Conservation (phyloP, 768 basidiomycete genomes). For the Clitopilus hobsonii region DNA sequence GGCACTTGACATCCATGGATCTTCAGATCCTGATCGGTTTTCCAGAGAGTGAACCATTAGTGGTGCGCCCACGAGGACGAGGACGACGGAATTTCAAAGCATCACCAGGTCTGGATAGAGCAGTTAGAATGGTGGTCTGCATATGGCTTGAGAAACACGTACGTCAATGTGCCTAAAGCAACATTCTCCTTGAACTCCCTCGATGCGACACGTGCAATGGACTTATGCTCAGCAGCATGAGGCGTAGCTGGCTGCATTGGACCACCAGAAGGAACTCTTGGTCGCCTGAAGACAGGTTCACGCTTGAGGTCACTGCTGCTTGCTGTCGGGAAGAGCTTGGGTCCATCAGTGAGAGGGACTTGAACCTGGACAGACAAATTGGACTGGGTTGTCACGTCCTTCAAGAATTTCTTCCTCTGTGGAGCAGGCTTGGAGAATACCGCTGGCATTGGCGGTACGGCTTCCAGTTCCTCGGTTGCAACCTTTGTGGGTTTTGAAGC, state of each 20-base stretch:
- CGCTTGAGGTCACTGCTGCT: conserved; percentile 34
- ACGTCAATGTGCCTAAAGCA: conserved; percentile 47
- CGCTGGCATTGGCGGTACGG: conserved; percentile 16
- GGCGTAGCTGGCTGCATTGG: conserved; percentile 45
- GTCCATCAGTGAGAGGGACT: conserved; percentile 31
- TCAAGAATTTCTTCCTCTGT: conserved; percentile 25
- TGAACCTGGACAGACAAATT: conserved; percentile 29
- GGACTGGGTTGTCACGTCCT: conserved; percentile 36
- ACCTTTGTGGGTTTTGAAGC: conserved; percentile 41
- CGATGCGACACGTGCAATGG: conserved; percentile 42
- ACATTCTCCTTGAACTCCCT: conserved; percentile 50
- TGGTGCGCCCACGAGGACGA: conserved; percentile 43
- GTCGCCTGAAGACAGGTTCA: conserved; percentile 27
- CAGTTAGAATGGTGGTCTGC: conserved; percentile 1
- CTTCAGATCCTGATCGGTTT: conserved; percentile 31
- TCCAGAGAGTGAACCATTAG: conserved; percentile 34
- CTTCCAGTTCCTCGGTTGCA: conserved; percentile 29
- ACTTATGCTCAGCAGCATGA: conserved; percentile 65
- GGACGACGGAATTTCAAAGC: conserved; percentile 45
- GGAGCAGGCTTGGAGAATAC: conserved; percentile 15
- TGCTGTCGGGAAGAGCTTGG: conserved; percentile 39
- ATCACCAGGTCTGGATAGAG: conserved; percentile 35
- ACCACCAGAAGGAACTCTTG: conserved; percentile 48
- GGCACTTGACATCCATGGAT: neutral
- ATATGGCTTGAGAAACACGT: conserved; percentile 4